Conservation (phyloP, 768 basidiomycete genomes). For the Termitomyces sp. region DNA sequence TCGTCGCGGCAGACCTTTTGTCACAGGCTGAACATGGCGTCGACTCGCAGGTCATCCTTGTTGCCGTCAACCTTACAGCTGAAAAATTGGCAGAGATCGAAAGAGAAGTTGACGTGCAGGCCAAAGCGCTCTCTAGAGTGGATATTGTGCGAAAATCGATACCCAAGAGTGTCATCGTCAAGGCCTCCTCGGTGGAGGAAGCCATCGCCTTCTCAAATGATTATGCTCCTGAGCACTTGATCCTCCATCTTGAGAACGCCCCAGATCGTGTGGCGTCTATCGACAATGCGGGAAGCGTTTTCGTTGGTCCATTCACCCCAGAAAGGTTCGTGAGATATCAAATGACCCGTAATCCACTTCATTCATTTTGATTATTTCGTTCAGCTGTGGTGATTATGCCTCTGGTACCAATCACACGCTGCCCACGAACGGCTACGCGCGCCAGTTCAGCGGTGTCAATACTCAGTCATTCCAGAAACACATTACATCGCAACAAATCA, state of each 20-base stretch:
- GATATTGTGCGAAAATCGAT: slow-evolving; percentile 90
- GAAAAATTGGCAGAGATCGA: slow-evolving; percentile 73
- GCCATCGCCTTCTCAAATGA: slow-evolving; percentile 92
- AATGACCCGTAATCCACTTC: not conserved
- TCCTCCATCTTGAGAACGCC: slow-evolving; percentile 81
- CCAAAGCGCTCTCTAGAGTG: slow-evolving; percentile 79
- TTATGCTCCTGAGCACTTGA: slow-evolving; percentile 97
- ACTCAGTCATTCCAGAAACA: slow-evolving; percentile 98
- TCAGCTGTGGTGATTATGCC: slow-evolving; percentile 95
- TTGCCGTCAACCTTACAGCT: slow-evolving; percentile 67
- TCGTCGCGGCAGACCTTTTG: slow-evolving; percentile 94
- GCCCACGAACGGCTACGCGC: slow-evolving; percentile 94
- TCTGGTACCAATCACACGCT: slow-evolving; percentile 99
- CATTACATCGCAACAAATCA: slow-evolving; percentile 95
- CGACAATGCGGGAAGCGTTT: slow-evolving; percentile 94
- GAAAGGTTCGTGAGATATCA: slow-evolving; percentile 69
- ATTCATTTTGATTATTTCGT: slow-evolving; percentile 2
- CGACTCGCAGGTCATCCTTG: slow-evolving; percentile 96
- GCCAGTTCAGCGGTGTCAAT: slow-evolving; percentile 98
- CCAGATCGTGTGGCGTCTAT: slow-evolving; percentile 59
- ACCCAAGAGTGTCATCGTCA: slow-evolving; percentile 86
- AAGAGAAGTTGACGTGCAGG: slow-evolving; percentile 81
- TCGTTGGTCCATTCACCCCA: slow-evolving; percentile 92
- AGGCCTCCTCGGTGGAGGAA: slow-evolving; percentile 59
- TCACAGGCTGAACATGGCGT: slow-evolving; percentile 98